Conservation (phyloP, 257 asterid genomes). For the Penstemon eatonii region DNA sequence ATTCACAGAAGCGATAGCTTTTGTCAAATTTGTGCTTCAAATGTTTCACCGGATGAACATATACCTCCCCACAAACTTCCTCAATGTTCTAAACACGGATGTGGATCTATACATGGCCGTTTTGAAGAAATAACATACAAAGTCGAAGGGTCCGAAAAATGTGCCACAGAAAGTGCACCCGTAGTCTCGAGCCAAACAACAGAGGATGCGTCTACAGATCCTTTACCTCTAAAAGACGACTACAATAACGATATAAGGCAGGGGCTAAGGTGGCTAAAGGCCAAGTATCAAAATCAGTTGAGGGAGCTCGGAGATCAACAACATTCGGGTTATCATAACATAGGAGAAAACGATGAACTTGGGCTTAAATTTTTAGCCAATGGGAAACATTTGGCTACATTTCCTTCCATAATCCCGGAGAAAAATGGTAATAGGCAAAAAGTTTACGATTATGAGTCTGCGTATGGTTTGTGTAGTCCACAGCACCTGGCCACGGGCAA, state of each 20-base stretch:
- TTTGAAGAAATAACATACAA: conserved; percentile 71
- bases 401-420: conserved; percentile 16
- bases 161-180: conserved; percentile 40
- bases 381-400: conserved; percentile 18
- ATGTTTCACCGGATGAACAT: conserved; percentile 35
- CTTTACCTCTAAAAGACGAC: conserved; percentile 32
- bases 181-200: conserved; percentile 29
- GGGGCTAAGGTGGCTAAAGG: conserved; percentile 71
- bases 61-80: conserved; percentile 34
- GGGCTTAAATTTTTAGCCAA: conserved; percentile 24
- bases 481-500: conserved; percentile 39
- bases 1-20: conserved; percentile 6
- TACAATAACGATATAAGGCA: conserved; percentile 53
- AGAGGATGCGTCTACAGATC: conserved; percentile 7
- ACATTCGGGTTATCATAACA: conserved; percentile 19
- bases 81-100: conserved; percentile 47
- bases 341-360: conserved; percentile 19
- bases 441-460: conserved; percentile 22
- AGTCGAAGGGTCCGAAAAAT: conserved; percentile 49
- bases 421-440: conserved; percentile 20
- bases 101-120: conserved; percentile 68
- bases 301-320: conserved; percentile 47
- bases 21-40: conserved; percentile 45
- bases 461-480: conserved; percentile 39
- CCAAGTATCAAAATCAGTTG: conserved; percentile 59